Base-by-base conservation (phyloP, 495 filamentous ascomycete species). In the Astrocystis sublimbata region DNA sequence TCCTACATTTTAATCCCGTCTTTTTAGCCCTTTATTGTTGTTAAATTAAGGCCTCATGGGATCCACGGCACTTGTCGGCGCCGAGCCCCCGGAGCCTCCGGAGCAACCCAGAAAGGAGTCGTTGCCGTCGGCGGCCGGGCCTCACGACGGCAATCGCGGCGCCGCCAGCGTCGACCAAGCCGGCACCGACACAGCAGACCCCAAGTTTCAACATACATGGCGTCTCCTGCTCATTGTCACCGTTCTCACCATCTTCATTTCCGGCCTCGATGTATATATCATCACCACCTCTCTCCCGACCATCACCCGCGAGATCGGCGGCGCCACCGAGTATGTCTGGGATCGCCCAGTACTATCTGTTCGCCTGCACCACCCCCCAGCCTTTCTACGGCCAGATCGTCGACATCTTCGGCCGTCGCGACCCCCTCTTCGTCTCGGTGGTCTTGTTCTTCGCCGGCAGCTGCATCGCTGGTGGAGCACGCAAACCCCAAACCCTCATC, bases 381-480 rank as follows among this genome's bases (percentile, higher is more conserved):
- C 76, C 75, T 8, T 66, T 78, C 42, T 81, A 75, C 68, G 68
- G 69, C 17, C 76, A 74, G 62, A 64, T 78, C 21, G 71, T 68
- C 19, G 88, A 92, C 63, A 90, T 92, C 55, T 92, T 85, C 76
- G 91, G 91, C 3, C 82, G 91, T 19, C 92, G 92, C 65, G 80
- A 80, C 15, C 84, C 90, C 35, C 75, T 92, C 36, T 75, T 92
- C 17, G 52, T 84, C 8, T 85, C 89, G 36, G 67, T 85, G 8
- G 65, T 86, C 17, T 89, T 92, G 71, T 83, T 92, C 54, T 59
- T 74, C 62, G 62, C 70, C 26, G 88, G 85, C 17, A 89, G 87
- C 60, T 75, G 92, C 58, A 77, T 92, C 30, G 88, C 86, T 49
- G 90, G 83, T 1, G 63, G 88, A 33, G 82, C 89, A 9, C 76